Evolutionary conservation across 208 protist species (phyloP).

Genomic region (Angomonas deanei): DNA sequence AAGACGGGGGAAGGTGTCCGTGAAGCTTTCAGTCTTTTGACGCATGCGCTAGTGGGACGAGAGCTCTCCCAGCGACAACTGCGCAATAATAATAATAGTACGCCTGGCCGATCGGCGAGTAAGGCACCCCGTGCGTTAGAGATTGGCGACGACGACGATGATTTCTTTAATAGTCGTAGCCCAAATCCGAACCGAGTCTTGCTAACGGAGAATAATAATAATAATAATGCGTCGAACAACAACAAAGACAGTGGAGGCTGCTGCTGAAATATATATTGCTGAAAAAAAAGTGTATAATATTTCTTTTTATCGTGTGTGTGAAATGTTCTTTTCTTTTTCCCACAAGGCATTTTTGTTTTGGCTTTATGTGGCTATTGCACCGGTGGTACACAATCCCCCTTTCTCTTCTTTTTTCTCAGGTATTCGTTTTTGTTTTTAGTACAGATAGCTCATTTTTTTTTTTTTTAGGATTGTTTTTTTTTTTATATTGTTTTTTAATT

Average conservation of each 20-base stretch:
- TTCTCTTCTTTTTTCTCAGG: constrained; percentile 1
- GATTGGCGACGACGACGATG: neutral
- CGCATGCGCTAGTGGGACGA: constrained; percentile 29
- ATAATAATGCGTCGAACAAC: neutral
- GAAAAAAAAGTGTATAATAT: neutral
- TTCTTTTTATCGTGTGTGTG: too few species aligned
- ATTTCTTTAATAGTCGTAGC: neutral
- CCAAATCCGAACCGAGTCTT: too few species aligned
- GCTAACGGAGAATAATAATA: neutral
- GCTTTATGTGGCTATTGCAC: neutral
- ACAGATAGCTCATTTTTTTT: neutral
- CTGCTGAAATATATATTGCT: neutral
- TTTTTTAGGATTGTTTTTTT: constrained; percentile 6
- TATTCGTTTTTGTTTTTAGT: neutral
- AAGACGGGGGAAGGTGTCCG: constrained; percentile 60
- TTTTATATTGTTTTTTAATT: constrained; percentile 6
- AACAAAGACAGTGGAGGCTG: neutral
- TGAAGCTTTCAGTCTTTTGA: constrained; percentile 65
- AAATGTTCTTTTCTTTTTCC: neutral
- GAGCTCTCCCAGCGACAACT: too few species aligned
- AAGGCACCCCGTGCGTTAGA: neutral
- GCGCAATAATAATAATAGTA: neutral
- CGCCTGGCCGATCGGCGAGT: neutral
- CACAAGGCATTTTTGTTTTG: neutral
- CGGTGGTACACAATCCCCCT: neutral